A percentile compares a stretch with the other conserved stretches of the same genome.
phyloP scores from a whole-genome alignment of 2,329 filamentous ascomycete species.

The Mycosphaerella sp. region DNA sequence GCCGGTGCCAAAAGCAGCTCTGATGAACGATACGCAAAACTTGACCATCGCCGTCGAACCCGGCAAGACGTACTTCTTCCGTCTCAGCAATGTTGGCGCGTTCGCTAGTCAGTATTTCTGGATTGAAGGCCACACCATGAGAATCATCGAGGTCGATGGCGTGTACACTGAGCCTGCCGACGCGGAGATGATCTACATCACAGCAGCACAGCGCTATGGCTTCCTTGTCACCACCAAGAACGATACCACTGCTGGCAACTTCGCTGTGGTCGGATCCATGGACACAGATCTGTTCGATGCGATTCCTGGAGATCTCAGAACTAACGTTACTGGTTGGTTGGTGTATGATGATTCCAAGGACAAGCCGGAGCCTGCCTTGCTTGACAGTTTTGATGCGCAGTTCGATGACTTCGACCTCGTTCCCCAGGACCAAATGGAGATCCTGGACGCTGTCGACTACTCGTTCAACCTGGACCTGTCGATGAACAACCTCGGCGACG shows the following conservation, averaged over 20 bases:
- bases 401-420: conserved; percentile 69
- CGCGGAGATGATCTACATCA: conserved; percentile 57
- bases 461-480: conserved; percentile 53
- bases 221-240: conserved; percentile 57
- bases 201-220: conserved; percentile 66
- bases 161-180: conserved; percentile 56
- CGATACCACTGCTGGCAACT: conserved; percentile 44
- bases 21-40: conserved; percentile 57
- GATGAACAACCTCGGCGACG: conserved; percentile 63
- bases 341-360: conserved; percentile 47
- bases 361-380: conserved; percentile 45
- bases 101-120: conserved; percentile 67
- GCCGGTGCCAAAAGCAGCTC: conserved; percentile 57
- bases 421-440: conserved; percentile 58
- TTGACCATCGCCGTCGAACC: conserved; percentile 42
- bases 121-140: conserved; percentile 60
- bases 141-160: conserved; percentile 64
- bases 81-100: conserved; percentile 63
- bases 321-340: conserved; percentile 52
- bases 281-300: conserved; percentile 55
- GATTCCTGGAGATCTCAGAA: conserved; percentile 61
- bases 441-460: conserved; percentile 57
- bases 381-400: conserved; percentile 55
- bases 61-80: conserved; percentile 56
- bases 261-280: conserved; percentile 53